Evolutionary conservation across 495 filamentous ascomycete genomes (phyloP), one percentile per base, ranked within the genome.

Genomic region (Xanthoparmelia taractica): DNA sequence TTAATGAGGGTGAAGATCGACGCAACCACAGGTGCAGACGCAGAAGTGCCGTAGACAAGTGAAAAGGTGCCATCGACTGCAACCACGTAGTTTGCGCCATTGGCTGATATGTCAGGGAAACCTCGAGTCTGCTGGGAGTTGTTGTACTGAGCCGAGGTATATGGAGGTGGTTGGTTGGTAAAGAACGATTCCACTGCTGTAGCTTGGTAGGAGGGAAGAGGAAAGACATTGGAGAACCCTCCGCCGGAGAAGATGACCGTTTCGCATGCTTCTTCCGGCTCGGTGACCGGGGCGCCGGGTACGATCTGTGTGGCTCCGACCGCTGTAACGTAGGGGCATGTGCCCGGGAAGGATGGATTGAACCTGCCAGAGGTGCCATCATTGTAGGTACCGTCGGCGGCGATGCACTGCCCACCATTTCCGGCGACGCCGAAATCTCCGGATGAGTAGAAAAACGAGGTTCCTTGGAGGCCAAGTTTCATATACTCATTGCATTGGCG

Each of bases 141-240:
- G 65, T 85, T 78, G 59, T 77, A 81, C 8, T 73, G 70, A 37
- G 79, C 78, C 33, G 69, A 73, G 43, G 72, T 78, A 67, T 82
- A 82, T 1, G 67, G 68, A 1, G 76, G 78, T 7, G 80, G 74
- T 31, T 82, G 73, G 55, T 74, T 75, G 15, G 63, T 62, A 56
- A 87, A 74, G 72, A 79, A 87, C 56, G 69, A 66, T 0, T 71
- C 68, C 5, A 91, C 81, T 1, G 79, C 79, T 2, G 68, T 36
- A 15, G 76, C 50, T 69, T 91, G 87, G 68, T 84, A 91, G 10
- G 64, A 58, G 0, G 87, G 85, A 13, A 78, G 71, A 27, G 74
- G 68, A 73, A 85, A 91, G 70, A 88, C 76, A 68, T 90, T 88
- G 65, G 80, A 85, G 73, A 90, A 89, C 17, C 86, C 86, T 41